These are phyloP conservation scores for Trametes cingulata DNA, from an alignment of 768 basidiomycete genomes.

Conservation along the genomic window DNA sequence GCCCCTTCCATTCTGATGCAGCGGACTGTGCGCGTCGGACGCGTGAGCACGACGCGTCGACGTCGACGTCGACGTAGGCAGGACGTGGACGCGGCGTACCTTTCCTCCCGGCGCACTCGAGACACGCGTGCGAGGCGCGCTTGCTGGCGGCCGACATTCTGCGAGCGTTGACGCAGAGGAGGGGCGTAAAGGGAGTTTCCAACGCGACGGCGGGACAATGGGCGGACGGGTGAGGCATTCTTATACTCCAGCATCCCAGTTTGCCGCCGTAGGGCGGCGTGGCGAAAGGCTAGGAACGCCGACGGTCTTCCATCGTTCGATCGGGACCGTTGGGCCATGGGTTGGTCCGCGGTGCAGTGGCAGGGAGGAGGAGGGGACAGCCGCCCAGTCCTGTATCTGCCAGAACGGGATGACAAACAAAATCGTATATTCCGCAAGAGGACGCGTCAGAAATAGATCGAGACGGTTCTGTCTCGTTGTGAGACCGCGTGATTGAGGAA, in stretches of 20 bases:
- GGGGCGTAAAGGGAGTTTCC: neutral
- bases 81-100: neutral
- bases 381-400: neutral
- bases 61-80: neutral
- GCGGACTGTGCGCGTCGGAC: neutral
- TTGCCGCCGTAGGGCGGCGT: neutral
- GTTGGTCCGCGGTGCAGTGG: neutral
- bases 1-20: neutral
- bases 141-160: neutral
- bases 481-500: too few species aligned
- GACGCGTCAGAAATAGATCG: neutral
- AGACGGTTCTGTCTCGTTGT: too few species aligned
- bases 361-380: neutral
- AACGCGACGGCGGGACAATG: neutral
- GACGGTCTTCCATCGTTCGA: conserved; percentile 7
- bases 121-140: neutral
- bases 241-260: neutral
- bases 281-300: neutral
- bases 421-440: neutral
- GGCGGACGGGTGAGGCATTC: neutral
- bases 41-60: neutral
- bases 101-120: neutral
- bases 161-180: neutral
- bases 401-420: neutral
- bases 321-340: neutral